A percentile compares a stretch with the other conserved stretches of the same genome.
Conservation (phyloP, 768 basidiomycete species). For the Lactarius deliciosus region DNA sequence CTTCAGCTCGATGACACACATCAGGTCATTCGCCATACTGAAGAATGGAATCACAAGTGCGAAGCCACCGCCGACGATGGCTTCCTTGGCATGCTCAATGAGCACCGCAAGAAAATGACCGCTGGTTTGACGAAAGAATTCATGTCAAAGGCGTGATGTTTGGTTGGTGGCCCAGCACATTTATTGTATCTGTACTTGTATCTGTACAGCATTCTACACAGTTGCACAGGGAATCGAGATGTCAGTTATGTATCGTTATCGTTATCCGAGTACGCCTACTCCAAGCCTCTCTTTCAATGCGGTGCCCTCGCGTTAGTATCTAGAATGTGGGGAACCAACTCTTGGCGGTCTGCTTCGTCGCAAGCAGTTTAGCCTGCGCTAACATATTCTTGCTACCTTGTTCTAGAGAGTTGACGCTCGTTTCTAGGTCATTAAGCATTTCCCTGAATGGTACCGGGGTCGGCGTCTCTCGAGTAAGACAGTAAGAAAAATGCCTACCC, state of each 20-base stretch:
- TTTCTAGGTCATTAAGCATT: constrained; percentile 58
- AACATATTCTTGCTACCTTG: constrained; percentile 67
- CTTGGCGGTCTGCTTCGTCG: constrained; percentile 61
- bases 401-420: constrained; percentile 62
- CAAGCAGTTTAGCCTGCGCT: constrained; percentile 62
- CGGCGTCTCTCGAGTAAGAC: neutral
- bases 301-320: neutral
- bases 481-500: constrained; percentile 45
- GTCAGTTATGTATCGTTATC: constrained; percentile 12
- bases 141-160: constrained; percentile 34
- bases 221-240: constrained; percentile 4
- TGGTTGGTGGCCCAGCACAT: neutral
- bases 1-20: constrained; percentile 41
- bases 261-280: neutral
- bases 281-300: neutral
- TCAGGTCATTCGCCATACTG: constrained; percentile 42
- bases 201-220: neutral
- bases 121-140: constrained; percentile 40
- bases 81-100: constrained; percentile 46
- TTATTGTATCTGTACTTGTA: constrained; percentile 17
- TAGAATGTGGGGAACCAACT: constrained; percentile 60
- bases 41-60: constrained; percentile 47
- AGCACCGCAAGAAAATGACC: constrained; percentile 45
- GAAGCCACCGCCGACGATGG: constrained; percentile 42
- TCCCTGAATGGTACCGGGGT: constrained; percentile 43